Percentiles rank a stretch among this genome's conserved stretches.
These are phyloP conservation scores for Ilyonectria destructans DNA, from an alignment of 2,329 filamentous ascomycete species.

Conservation along the genomic window DNA sequence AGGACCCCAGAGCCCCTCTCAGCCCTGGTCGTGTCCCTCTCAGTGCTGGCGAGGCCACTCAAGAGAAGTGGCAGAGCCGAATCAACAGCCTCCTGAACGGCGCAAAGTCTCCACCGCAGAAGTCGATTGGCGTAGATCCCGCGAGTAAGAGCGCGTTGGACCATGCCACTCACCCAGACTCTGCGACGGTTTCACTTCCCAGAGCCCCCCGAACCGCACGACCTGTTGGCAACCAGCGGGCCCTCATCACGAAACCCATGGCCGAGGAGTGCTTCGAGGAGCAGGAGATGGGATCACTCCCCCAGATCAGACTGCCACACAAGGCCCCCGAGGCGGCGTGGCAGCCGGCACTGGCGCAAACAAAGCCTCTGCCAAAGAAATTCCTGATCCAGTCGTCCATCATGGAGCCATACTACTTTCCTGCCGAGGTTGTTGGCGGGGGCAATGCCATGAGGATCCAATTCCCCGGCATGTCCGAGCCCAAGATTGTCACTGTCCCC, in stretches of 20 bases:
- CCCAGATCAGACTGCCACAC: slow-evolving; percentile 78
- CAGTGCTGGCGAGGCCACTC: slow-evolving; percentile 55
- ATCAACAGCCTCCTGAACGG: slow-evolving; percentile 86
- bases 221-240: slow-evolving; percentile 60
- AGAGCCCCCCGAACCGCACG: slow-evolving; percentile 40
- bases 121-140: slow-evolving; percentile 76
- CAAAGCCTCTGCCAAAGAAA: slow-evolving; percentile 69
- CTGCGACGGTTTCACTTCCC: slow-evolving; percentile 81
- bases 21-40: slow-evolving; percentile 43
- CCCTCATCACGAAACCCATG: slow-evolving; percentile 75
- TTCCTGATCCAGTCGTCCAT: slow-evolving; percentile 61
- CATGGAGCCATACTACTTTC: slow-evolving; percentile 56
- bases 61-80: slow-evolving; percentile 81
- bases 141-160: slow-evolving; percentile 79
- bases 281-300: slow-evolving; percentile 85
- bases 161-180: slow-evolving; percentile 62
- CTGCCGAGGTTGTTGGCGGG: slow-evolving; percentile 53
- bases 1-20: slow-evolving; percentile 49
- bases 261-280: slow-evolving; percentile 87
- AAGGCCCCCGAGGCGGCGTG: slow-evolving; percentile 75
- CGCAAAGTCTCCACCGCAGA: slow-evolving; percentile 73
- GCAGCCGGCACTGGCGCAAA: slow-evolving; percentile 70
- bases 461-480: slow-evolving; percentile 61
- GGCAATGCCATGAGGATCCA: slow-evolving; percentile 58
- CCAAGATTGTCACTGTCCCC: slow-evolving; percentile 58